Conservation (phyloP, 495 filamentous ascomycete genomes). For the Chaetomium fimeti region DNA sequence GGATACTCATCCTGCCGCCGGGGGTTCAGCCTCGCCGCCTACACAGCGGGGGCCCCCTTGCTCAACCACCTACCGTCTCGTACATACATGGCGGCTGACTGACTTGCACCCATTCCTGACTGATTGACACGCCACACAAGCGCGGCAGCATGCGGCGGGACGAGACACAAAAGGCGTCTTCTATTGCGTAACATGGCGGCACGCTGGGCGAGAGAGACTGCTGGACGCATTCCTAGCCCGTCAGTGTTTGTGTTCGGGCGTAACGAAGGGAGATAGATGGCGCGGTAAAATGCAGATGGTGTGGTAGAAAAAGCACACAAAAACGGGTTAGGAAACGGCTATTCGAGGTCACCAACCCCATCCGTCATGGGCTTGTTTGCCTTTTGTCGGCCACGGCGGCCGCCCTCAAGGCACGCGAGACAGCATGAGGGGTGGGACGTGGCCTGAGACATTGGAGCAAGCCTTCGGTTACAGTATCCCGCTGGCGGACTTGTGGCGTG, state of each 20-base stretch:
- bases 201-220: no score
- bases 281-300: no score
- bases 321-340: no score
- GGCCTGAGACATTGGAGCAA: neutral
- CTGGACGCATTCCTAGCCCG: no score
- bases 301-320: no score
- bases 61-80: neutral
- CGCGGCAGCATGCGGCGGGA: conserved; percentile 2
- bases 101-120: neutral
- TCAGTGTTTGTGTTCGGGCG: no score
- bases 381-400: neutral
- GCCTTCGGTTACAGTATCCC: neutral
- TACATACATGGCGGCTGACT: neutral
- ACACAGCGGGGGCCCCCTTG: no score
- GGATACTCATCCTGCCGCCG: no score
- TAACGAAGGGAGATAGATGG: no score
- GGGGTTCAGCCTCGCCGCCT: neutral
- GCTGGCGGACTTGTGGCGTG: neutral
- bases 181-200: neutral
- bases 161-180: neutral
- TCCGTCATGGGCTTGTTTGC: neutral
- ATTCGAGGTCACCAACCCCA: neutral
- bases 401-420: neutral
- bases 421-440: neutral
- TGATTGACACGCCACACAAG: neutral